Evolutionary conservation across 495 filamentous ascomycete species (phyloP).

Genomic region (Cudoniella acicularis): DNA sequence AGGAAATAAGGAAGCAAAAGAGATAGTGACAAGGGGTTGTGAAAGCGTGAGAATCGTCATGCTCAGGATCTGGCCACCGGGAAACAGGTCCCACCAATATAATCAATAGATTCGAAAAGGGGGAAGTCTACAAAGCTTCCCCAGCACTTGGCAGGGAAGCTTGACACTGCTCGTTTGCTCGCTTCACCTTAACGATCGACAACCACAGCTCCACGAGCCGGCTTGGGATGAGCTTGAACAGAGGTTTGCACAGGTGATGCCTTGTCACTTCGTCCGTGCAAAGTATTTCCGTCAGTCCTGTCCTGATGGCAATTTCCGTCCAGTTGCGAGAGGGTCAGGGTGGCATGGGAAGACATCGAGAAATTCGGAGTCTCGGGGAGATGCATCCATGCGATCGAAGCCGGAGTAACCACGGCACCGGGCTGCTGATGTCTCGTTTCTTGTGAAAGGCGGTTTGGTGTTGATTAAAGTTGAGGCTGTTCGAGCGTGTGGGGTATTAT

Average conservation of each 20-base stretch:
- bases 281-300: neutral
- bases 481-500: neutral
- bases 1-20: neutral
- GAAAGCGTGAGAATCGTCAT: neutral
- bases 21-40: neutral
- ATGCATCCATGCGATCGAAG: too few species aligned
- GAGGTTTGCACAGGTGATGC: neutral
- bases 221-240: neutral
- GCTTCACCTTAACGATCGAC: too few species aligned
- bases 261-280: neutral
- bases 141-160: neutral
- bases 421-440: neutral
- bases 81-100: neutral
- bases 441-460: neutral
- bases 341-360: neutral
- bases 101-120: neutral
- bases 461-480: slow-evolving; percentile 7
- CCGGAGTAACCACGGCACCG: too few species aligned
- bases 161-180: neutral
- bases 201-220: too few species aligned
- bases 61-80: too few species aligned
- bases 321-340: neutral
- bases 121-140: neutral
- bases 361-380: too few species aligned
- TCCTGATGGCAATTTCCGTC: neutral